phyloP scores from a whole-genome alignment of 2,329 filamentous ascomycete species.

The Epichloe sibirici region DNA sequence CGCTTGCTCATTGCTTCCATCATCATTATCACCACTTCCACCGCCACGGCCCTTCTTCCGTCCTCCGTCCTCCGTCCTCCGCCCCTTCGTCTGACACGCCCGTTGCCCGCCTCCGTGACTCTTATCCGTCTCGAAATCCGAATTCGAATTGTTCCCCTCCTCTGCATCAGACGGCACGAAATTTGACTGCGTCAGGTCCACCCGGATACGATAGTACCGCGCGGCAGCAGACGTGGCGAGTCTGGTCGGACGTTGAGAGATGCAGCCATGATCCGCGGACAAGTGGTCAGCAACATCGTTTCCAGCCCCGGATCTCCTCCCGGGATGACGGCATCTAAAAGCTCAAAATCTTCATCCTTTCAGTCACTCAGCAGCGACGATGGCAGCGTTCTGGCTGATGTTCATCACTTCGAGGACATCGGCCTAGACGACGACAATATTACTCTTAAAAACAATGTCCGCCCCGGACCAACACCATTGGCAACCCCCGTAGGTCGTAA shows the following conservation, averaged over 20 bases:
- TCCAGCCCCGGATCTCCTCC: conserved; percentile 25
- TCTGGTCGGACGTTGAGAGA: conserved; percentile 9
- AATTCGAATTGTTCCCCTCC: neutral
- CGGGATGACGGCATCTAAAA: conserved; percentile 72
- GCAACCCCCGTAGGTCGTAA: conserved; percentile 13
- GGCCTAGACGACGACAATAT: conserved; percentile 55
- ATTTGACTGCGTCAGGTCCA: neutral
- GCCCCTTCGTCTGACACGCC: conserved; percentile 2
- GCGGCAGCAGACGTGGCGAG: no score
- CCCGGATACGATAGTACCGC: neutral
- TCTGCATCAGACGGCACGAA: neutral
- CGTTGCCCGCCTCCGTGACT: neutral
- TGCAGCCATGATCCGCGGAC: conserved; percentile 25
- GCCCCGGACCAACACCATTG: conserved; percentile 16
- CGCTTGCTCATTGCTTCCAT: neutral
- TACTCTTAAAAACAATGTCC: conserved; percentile 38
- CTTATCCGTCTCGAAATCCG: neutral
- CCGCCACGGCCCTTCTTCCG: neutral
- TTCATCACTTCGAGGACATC: conserved; percentile 86
- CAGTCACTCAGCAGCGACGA: conserved; percentile 69
- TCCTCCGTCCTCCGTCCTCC: neutral
- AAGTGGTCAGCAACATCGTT: conserved; percentile 15
- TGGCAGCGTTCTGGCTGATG: conserved; percentile 56
- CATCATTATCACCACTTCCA: neutral
- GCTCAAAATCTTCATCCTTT: conserved; percentile 82